A percentile compares a stretch with the other conserved stretches of the same genome.
Conservation (phyloP, 495 filamentous ascomycete genomes). For the Penicillium waksmanii region DNA sequence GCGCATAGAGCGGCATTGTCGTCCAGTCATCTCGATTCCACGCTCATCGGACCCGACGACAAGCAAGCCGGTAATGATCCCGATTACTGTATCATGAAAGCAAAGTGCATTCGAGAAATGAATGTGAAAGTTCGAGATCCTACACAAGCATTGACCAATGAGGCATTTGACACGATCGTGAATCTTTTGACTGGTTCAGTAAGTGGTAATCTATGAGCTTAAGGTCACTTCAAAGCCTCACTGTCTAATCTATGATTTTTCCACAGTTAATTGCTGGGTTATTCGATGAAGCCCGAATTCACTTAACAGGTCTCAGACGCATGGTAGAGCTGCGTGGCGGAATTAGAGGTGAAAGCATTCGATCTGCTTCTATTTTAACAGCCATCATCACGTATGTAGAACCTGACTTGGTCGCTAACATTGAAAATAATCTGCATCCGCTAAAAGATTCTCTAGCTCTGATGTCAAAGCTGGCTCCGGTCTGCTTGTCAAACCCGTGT, state of each 20-base stretch:
- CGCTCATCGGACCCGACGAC: background rate
- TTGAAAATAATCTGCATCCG: too few relatives aligned
- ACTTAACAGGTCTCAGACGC: conserved; percentile 36
- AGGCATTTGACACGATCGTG: conserved; percentile 43
- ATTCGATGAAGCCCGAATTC: conserved; percentile 39
- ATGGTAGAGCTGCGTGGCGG: conserved; percentile 45
- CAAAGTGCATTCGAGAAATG: conserved; percentile 39
- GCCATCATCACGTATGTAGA: conserved; percentile 36
- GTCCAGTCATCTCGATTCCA: conserved; percentile 20
- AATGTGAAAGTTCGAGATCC: conserved; percentile 36
- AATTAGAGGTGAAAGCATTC: conserved; percentile 33
- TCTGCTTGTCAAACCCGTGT: conserved; percentile 40
- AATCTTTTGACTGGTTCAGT: conserved; percentile 40
- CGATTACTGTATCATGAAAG: conserved; percentile 44
- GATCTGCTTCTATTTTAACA: conserved; percentile 29
- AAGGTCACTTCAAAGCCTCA: background rate
- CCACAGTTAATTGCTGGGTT: conserved; percentile 36
- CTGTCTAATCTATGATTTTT: background rate
- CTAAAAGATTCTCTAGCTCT: conserved; percentile 17
- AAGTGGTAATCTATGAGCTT: conserved; percentile 2
- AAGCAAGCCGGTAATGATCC: conserved; percentile 25
- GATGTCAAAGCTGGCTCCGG: conserved; percentile 42
- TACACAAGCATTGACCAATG: conserved; percentile 28
- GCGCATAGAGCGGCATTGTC: conserved; percentile 38
- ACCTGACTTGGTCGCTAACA: too few relatives aligned